phyloP scores from a whole-genome alignment of 1,284 basidiomycete genomes.

The Ustilago hordei region DNA sequence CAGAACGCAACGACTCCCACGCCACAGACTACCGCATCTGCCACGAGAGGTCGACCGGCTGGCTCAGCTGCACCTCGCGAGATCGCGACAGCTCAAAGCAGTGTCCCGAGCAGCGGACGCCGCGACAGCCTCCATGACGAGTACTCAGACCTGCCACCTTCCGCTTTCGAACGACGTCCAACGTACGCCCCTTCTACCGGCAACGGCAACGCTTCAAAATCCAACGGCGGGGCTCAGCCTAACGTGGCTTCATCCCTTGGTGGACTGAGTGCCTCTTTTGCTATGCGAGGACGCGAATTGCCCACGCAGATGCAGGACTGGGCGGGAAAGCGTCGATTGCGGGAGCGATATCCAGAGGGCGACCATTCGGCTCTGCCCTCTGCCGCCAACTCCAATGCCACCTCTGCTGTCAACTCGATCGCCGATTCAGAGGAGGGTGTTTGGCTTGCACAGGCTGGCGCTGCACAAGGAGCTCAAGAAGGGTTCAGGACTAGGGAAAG shows the following conservation, averaged over 20 bases:
- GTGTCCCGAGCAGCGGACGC: constrained; percentile 12
- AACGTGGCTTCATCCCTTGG: constrained; percentile 43
- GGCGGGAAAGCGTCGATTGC: constrained; percentile 59
- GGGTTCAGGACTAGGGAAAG: constrained; percentile 24
- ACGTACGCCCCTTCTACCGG: constrained; percentile 22
- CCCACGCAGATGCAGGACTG: constrained; percentile 59
- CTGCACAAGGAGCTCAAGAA: not conserved
- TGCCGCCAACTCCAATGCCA: constrained; percentile 53
- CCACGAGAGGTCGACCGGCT: not conserved
- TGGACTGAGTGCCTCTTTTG: constrained; percentile 59
- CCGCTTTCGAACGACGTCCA: constrained; percentile 48
- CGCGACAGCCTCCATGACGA: constrained; percentile 36
- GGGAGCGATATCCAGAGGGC: constrained; percentile 60
- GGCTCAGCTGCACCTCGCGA: constrained; percentile 8
- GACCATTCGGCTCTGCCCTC: constrained; percentile 61
- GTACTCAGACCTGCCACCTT: constrained; percentile 48
- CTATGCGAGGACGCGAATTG: constrained; percentile 60
- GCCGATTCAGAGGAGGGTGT: constrained; percentile 44
- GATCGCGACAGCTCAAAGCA: constrained; percentile 8
- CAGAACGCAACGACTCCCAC: not conserved
- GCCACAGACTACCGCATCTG: not conserved
- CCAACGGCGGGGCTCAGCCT: constrained; percentile 16
- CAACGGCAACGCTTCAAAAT: constrained; percentile 5
- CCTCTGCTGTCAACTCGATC: constrained; percentile 43
- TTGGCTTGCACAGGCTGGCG: constrained; percentile 18